Conservation (phyloP, 306 rosid species). For the Carpinus fangiana region DNA sequence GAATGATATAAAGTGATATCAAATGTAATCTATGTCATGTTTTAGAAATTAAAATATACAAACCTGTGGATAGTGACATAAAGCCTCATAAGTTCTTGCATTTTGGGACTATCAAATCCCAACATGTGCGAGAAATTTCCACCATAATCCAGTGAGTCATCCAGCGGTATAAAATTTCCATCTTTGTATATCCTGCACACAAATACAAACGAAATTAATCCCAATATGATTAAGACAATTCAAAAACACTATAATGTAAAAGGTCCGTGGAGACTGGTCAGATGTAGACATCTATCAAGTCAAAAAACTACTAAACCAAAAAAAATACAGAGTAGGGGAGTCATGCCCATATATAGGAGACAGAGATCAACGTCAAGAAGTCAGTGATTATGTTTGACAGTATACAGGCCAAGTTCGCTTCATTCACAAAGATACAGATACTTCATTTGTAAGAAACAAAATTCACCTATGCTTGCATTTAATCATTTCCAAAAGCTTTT, state of each 20-base stretch:
- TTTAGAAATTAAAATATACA: conserved; percentile 31
- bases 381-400: background rate
- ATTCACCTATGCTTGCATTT: background rate
- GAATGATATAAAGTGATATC: conserved; percentile 17
- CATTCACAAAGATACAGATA: background rate
- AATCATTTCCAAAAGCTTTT: background rate
- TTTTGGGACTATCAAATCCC: conserved; percentile 86
- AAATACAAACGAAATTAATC: conserved; percentile 21
- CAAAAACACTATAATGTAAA: conserved; percentile 5
- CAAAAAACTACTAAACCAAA: background rate
- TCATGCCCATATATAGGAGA: background rate
- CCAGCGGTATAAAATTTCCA: conserved; percentile 63
- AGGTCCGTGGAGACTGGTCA: conserved; percentile 2
- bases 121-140: conserved; percentile 90
- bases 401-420: background rate
- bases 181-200: conserved; percentile 80
- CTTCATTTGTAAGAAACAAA: background rate
- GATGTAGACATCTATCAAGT: background rate
- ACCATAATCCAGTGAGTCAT: conserved; percentile 92
- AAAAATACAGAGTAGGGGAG: background rate
- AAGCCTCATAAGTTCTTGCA: conserved; percentile 96
- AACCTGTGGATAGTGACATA: conserved; percentile 93
- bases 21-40: background rate
- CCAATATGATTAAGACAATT: conserved; percentile 28
- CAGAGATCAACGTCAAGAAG: background rate